Evolutionary conservation across 1,139 yeast species (phyloP).

Genomic region (Kodamaea fungicola): DNA sequence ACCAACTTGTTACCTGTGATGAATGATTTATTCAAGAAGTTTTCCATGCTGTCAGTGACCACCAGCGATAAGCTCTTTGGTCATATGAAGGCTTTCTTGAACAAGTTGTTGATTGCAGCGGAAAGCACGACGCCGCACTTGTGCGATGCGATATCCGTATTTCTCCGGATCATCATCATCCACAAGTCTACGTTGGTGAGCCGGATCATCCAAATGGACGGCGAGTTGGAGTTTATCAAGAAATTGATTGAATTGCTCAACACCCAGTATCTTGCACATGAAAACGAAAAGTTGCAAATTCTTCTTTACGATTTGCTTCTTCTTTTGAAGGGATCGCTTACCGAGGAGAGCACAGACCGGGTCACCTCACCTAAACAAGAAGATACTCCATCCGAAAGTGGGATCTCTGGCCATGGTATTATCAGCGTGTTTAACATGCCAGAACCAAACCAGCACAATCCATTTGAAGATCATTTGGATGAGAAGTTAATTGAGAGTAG

Average conservation of each 20-base stretch:
- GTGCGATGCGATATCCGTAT: slow-evolving; percentile 31
- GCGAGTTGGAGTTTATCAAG: slow-evolving; percentile 35
- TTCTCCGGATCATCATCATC: slow-evolving; percentile 57
- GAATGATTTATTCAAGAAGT: slow-evolving; percentile 39
- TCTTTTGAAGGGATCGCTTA: slow-evolving; percentile 46
- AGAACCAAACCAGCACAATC: slow-evolving; percentile 28
- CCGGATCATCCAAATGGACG: slow-evolving; percentile 28
- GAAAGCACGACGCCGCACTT: slow-evolving; percentile 5
- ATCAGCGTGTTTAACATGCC: slow-evolving; percentile 33
- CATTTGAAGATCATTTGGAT: slow-evolving; percentile 21
- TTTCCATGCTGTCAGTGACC: slow-evolving; percentile 27
- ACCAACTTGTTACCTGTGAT: slow-evolving; percentile 26
- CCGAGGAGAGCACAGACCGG: slow-evolving; percentile 14
- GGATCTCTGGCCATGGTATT: background rate
- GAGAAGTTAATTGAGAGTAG: slow-evolving; percentile 22
- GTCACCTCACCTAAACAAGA: background rate
- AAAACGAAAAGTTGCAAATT: slow-evolving; percentile 52
- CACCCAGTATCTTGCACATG: slow-evolving; percentile 33
- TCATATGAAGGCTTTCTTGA: slow-evolving; percentile 17
- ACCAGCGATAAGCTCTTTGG: slow-evolving; percentile 19
- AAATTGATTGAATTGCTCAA: slow-evolving; percentile 47
- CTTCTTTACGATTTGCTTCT: slow-evolving; percentile 61
- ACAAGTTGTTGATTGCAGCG: slow-evolving; percentile 12
- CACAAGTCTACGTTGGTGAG: slow-evolving; percentile 46
- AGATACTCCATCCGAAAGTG: background rate